These are phyloP conservation scores for Solidago caesia DNA, from an alignment of 129 eudicot species.

Conservation along the genomic window DNA sequence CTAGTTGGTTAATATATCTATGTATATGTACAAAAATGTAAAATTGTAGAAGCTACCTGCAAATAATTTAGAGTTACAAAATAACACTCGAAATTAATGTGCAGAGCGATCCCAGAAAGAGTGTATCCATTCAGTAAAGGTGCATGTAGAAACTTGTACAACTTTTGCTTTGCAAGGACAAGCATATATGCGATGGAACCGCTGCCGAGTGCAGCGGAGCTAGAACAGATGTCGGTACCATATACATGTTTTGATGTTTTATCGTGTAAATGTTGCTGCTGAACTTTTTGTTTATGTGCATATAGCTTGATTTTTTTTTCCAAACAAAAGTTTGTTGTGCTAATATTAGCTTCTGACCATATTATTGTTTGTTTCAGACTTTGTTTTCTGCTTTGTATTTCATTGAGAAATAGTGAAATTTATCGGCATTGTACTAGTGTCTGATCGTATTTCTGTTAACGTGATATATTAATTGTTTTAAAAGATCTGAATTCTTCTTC, in stretches of 20 bases:
- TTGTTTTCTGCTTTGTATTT: not conserved
- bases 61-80: not conserved
- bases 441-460: too few relatives aligned
- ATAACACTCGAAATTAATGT: slow-evolving; percentile 20
- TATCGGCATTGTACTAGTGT: not conserved
- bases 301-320: slow-evolving; percentile 16
- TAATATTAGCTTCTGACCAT: slow-evolving; percentile 17
- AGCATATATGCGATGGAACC: slow-evolving; percentile 59
- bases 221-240: slow-evolving; percentile 70
- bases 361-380: slow-evolving; percentile 14
- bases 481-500: too few relatives aligned
- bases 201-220: slow-evolving; percentile 65
- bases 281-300: slow-evolving; percentile 21
- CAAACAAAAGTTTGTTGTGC: slow-evolving; percentile 26
- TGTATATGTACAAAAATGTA: not conserved
- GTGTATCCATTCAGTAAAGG: slow-evolving; percentile 92
- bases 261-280: slow-evolving; percentile 85
- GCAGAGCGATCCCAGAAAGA: slow-evolving; percentile 81
- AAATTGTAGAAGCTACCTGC: not conserved
- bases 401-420: slow-evolving; percentile 10
- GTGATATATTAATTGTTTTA: too few relatives aligned
- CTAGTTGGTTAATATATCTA: not conserved
- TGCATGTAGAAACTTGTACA: slow-evolving; percentile 65
- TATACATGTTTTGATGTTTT: slow-evolving; percentile 63
- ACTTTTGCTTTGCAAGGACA: slow-evolving; percentile 66